Evolutionary conservation across 495 filamentous ascomycete genomes (phyloP), one percentile per base, ranked within the genome.

Genomic region (Trichocladium antarcticum): DNA sequence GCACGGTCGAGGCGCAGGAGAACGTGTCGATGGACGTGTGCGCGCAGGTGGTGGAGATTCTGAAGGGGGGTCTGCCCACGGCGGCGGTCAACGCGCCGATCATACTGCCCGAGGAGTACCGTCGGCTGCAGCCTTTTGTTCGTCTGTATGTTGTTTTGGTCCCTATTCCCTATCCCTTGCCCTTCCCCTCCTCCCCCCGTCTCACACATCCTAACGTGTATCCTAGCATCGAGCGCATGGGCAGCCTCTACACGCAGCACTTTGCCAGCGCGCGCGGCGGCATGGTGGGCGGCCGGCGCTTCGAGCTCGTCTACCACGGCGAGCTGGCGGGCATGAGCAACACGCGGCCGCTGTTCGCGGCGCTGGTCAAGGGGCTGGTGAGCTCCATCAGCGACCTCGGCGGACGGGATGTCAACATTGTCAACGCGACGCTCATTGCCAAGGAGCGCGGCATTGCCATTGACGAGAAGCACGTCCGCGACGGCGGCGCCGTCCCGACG

Each of bases 11-110:
- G 68, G 83, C 83, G 0, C 82, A 85, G 63, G 82, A 87, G 60
- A 84, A 84, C 56, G 82, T 87, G 12, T 78, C 76, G 20, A 70
- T 84, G 34, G 83, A 87, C 58, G 82, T 86, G 20, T 87, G 83
- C 62, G 74, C 74, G 47, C 82, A 87, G 64, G 81, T 87, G n/a
- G 64, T 81, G 6, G 68, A 75, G 39, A 83, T 87, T 45, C 56
- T 87, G 20, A 65, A 69, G 10, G 83, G 82, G 9, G 76, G 77
- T 2, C 68, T 85, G 12, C 82, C 83, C 0, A 82, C 80, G 10
- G 75, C 73, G 27, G 82, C 83, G 6, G 82, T 87, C 42, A 87
- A 87, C 48, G 81, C 82, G 5, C 81, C 83, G 20, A 68, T 85
- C 39, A 87, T 85, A 37, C 65, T 85, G 10, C 82, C 81, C 0